A percentile compares a stretch with the other conserved stretches of the same genome.
Conservation (phyloP, 441 rosid genomes). For the Hypseocharis bilobata region DNA sequence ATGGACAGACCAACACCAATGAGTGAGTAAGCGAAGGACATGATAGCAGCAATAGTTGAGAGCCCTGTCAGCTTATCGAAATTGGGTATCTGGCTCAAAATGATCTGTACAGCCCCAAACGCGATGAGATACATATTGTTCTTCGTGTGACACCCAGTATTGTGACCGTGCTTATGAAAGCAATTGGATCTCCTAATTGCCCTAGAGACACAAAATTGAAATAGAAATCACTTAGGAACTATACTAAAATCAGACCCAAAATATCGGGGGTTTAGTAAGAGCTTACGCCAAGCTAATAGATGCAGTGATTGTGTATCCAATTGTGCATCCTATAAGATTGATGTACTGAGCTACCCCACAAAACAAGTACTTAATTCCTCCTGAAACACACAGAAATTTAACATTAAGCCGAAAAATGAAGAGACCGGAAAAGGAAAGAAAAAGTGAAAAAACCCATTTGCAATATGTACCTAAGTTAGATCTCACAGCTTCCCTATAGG, state of each 20-base stretch:
- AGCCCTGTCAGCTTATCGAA: conserved; percentile 33
- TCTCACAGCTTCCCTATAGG: conserved; percentile 29
- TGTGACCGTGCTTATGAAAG: conserved; percentile 32
- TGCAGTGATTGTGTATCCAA: conserved; percentile 38
- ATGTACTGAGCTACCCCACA: conserved; percentile 35
- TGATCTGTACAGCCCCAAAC: conserved; percentile 27
- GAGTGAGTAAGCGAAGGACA: conserved; percentile 34
- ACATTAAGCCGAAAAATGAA: too few relatives aligned
- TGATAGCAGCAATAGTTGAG: conserved; percentile 33
- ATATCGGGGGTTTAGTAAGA: too few relatives aligned
- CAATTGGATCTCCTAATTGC: conserved; percentile 35
- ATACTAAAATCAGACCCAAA: too few relatives aligned
- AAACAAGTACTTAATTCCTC: conserved; percentile 13
- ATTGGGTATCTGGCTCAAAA: conserved; percentile 34
- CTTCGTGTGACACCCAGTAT: conserved; percentile 22
- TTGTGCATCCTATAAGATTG: conserved; percentile 29
- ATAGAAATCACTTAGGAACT: not conserved
- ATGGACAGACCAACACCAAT: conserved; percentile 34
- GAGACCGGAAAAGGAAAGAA: too few relatives aligned
- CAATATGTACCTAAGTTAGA: conserved; percentile 27
- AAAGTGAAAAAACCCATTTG: too few relatives aligned
- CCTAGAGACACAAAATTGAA: conserved; percentile 14
- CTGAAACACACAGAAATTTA: too few relatives aligned
- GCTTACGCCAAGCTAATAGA: conserved; percentile 40
- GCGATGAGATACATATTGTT: conserved; percentile 26